phyloP scores from a whole-genome alignment of 495 filamentous ascomycete genomes.

The Penicillium flavigenum region DNA sequence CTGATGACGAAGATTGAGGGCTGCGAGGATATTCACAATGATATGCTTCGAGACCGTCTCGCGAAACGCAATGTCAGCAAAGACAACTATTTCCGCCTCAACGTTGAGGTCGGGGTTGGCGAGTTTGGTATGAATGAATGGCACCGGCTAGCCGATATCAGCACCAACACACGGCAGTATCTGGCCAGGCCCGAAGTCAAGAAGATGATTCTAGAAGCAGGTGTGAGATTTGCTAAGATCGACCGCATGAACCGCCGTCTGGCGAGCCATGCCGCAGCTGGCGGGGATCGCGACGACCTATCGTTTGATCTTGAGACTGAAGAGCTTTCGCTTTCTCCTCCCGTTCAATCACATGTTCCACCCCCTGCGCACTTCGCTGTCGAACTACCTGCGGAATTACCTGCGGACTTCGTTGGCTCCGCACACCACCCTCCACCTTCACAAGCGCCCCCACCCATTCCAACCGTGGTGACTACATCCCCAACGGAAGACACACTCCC shows the following conservation, averaged over 20 bases:
- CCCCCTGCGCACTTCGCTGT: constrained; percentile 53
- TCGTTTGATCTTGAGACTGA: constrained; percentile 30
- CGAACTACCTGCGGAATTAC: constrained; percentile 69
- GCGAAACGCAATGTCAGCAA: constrained; percentile 73
- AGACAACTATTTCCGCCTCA: constrained; percentile 95
- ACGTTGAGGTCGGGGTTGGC: constrained; percentile 94
- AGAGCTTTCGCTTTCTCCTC: constrained; percentile 22
- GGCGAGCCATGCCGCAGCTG: constrained; percentile 42
- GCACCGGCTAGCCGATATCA: constrained; percentile 89
- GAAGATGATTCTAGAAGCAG: constrained; percentile 68
- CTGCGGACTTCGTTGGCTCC: constrained; percentile 51
- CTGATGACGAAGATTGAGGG: constrained; percentile 90
- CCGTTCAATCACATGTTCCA: constrained; percentile 8
- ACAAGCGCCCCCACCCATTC: constrained; percentile 27
- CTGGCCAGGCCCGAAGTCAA: constrained; percentile 71
- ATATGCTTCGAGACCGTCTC: constrained; percentile 76
- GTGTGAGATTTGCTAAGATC: constrained; percentile 82
- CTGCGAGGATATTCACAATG: constrained; percentile 86
- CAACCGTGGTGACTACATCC: constrained; percentile 30
- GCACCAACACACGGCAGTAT: constrained; percentile 83
- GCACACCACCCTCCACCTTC: constrained; percentile 35
- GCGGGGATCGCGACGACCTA: constrained; percentile 26
- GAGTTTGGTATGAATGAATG: constrained; percentile 99
- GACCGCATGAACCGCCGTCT: constrained; percentile 61
- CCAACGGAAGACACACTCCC: constrained; percentile 36